These are phyloP conservation scores for Solanum infundibuliforme DNA, from an alignment of 257 asterid species.

Conservation along the genomic window DNA sequence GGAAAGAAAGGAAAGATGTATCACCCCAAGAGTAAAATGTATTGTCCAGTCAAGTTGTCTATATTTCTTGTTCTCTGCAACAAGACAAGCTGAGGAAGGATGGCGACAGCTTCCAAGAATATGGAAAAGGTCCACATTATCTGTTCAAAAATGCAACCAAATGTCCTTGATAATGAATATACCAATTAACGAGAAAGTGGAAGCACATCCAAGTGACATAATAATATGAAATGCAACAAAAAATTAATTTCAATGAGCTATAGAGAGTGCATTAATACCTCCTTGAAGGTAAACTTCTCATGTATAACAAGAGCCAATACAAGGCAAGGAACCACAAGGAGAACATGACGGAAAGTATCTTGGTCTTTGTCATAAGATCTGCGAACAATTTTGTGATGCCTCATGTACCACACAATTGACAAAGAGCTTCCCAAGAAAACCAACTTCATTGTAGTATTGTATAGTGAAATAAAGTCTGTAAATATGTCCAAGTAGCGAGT, in stretches of 20 bases:
- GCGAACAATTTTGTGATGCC: constrained; percentile 71
- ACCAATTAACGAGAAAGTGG: not conserved
- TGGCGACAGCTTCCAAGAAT: constrained; percentile 83
- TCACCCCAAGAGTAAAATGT: constrained; percentile 76
- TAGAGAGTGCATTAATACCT: constrained; percentile 30
- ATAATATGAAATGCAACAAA: not conserved
- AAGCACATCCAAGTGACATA: not conserved
- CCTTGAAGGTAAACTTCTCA: constrained; percentile 59
- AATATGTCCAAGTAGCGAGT: constrained; percentile 83
- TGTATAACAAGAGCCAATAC: constrained; percentile 50
- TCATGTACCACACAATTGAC: constrained; percentile 81
- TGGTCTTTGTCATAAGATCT: constrained; percentile 86
- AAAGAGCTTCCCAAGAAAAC: constrained; percentile 81
- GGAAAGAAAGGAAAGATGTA: not conserved
- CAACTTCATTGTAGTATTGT: constrained; percentile 68
- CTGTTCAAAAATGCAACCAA: constrained; percentile 18
- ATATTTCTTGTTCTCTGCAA: constrained; percentile 83
- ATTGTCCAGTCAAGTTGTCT: constrained; percentile 89
- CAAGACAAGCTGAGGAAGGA: constrained; percentile 79
- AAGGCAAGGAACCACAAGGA: constrained; percentile 63
- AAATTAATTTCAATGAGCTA: not conserved
- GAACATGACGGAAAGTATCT: constrained; percentile 76
- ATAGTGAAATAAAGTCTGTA: constrained; percentile 58
- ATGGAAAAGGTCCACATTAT: constrained; percentile 79
- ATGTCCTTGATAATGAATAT: not conserved